Percentiles rank a stretch among this genome's conserved stretches.
These are phyloP conservation scores for Chiua virens DNA, from an alignment of 768 basidiomycete species.

Conservation along the genomic window DNA sequence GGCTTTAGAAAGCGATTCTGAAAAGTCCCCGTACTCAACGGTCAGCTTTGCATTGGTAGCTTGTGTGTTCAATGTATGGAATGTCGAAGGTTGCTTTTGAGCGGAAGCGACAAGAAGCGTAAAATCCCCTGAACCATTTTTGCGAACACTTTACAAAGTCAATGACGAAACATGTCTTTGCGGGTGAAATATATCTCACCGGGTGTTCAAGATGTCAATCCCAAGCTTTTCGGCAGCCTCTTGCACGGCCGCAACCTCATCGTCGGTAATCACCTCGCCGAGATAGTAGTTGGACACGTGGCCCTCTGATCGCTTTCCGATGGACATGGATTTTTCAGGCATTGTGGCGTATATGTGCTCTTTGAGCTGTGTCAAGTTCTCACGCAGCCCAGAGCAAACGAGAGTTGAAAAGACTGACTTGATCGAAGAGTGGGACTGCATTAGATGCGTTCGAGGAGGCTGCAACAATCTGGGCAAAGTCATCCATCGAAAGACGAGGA, in stretches of 20 bases:
- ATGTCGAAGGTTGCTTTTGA: slow-evolving; percentile 36
- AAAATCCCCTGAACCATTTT: slow-evolving; percentile 61
- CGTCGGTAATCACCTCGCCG: slow-evolving; percentile 66
- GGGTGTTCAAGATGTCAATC: slow-evolving; percentile 80
- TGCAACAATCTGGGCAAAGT: slow-evolving; percentile 62
- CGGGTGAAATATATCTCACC: slow-evolving; percentile 41
- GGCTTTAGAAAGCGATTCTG: slow-evolving; percentile 51
- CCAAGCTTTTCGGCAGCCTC: slow-evolving; percentile 69
- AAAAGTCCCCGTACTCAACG: slow-evolving; percentile 77
- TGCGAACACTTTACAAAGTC: slow-evolving; percentile 56
- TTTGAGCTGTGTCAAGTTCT: slow-evolving; percentile 49
- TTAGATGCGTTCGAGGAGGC: slow-evolving; percentile 58
- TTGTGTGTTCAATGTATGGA: slow-evolving; percentile 48
- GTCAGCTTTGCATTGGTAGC: slow-evolving; percentile 50
- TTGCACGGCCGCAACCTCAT: slow-evolving; percentile 77
- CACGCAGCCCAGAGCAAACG: background rate
- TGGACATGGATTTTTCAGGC: slow-evolving; percentile 68
- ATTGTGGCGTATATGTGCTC: slow-evolving; percentile 67
- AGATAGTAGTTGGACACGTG: slow-evolving; percentile 87
- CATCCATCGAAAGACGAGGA: slow-evolving; percentile 61
- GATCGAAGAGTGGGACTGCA: slow-evolving; percentile 62
- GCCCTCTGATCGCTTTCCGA: slow-evolving; percentile 77
- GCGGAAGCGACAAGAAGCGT: slow-evolving; percentile 76
- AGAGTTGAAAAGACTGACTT: slow-evolving; percentile 38
- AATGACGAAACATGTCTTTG: background rate